Percentiles rank a stretch among this genome's conserved stretches.
These are phyloP conservation scores for Tetrastigma voinierianum DNA, from an alignment of 164 flowering plant species.

Conservation along the genomic window DNA sequence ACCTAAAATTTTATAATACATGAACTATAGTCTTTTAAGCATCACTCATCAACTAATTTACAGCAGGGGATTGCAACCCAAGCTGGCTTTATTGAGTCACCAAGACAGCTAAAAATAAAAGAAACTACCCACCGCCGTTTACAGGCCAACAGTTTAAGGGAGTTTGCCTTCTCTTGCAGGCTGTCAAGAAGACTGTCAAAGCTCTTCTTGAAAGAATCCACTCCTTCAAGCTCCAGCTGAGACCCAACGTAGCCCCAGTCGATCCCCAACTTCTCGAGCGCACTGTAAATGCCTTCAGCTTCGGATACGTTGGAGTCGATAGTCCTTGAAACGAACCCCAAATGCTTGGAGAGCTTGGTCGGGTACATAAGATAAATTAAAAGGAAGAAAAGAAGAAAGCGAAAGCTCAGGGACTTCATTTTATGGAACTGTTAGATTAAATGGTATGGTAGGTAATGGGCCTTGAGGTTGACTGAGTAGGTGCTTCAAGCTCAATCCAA, in stretches of 20 bases:
- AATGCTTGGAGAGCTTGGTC: conserved; percentile 96
- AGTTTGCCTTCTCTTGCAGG: conserved; percentile 85
- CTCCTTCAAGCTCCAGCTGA: conserved; percentile 92
- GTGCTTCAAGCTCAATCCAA: too few species aligned
- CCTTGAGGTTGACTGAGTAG: too few species aligned
- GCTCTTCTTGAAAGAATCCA: conserved; percentile 89
- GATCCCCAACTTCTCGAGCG: conserved; percentile 89
- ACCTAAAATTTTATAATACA: conserved; percentile 9
- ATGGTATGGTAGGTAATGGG: too few species aligned
- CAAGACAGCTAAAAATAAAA: neutral
- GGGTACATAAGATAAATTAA: conserved; percentile 97
- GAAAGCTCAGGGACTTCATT: neutral
- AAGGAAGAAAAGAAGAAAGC: neutral
- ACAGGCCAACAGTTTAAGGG: conserved; percentile 70
- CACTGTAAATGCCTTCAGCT: conserved; percentile 90
- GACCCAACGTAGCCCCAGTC: conserved; percentile 81
- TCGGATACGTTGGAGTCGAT: conserved; percentile 82
- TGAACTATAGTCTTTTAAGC: conserved; percentile 1
- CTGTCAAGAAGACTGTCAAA: conserved; percentile 87
- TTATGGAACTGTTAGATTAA: too few species aligned
- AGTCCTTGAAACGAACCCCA: conserved; percentile 78
- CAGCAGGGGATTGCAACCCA: conserved; percentile 12
- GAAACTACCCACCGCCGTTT: conserved; percentile 7
- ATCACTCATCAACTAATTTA: conserved; percentile 2
- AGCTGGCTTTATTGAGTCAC: conserved; percentile 16